Evolutionary conservation across 2,329 filamentous ascomycete species (phyloP).

Genomic region (Botrytis aclada): DNA sequence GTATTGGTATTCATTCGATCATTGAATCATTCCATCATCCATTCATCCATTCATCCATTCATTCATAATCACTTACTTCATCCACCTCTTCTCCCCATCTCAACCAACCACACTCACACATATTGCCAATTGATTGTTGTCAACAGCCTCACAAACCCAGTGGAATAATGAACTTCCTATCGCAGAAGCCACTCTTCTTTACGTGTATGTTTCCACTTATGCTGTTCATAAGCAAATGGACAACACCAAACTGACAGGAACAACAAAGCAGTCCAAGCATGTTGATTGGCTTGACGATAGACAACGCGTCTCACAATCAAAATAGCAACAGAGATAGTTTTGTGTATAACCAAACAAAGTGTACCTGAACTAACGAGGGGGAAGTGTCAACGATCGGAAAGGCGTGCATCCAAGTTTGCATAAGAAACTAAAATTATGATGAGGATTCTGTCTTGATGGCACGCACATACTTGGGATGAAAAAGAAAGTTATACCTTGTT

Average conservation of each 20-base stretch:
- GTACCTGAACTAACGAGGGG: neutral
- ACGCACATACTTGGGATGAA: neutral
- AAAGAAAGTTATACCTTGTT: neutral
- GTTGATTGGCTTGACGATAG: neutral
- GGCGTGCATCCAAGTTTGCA: neutral
- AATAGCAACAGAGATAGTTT: no score
- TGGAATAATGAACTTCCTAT: neutral
- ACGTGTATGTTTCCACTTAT: neutral
- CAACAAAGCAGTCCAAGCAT: neutral
- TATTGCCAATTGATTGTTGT: neutral
- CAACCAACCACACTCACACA: neutral
- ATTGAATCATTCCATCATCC: neutral
- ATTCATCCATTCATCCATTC: neutral
- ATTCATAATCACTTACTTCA: neutral
- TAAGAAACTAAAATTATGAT: neutral
- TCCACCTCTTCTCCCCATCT: neutral
- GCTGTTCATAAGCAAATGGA: neutral
- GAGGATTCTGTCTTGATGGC: neutral
- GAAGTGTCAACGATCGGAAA: neutral
- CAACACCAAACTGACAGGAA: neutral
- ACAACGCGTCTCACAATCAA: slow-evolving; percentile 2
- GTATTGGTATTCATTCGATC: neutral
- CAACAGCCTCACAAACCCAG: neutral
- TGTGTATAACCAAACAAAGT: neutral
- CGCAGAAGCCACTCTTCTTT: neutral